Evolutionary conservation across 768 basidiomycete genomes (phyloP).

Genomic region (Tricholoma matsutake): DNA sequence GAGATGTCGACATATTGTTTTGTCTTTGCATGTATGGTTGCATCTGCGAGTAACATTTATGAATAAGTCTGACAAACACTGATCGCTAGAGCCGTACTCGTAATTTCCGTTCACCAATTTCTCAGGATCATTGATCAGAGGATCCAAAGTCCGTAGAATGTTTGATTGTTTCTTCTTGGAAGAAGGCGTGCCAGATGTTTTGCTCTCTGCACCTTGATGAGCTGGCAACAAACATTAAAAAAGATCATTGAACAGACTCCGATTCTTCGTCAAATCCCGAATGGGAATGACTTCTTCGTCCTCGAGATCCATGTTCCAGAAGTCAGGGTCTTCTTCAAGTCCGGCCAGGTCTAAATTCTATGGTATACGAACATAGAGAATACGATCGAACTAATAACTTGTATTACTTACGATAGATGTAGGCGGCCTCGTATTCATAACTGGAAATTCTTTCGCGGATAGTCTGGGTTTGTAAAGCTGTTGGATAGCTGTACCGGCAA

Average conservation of each 20-base stretch:
- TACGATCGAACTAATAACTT: neutral
- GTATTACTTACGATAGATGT: constrained; percentile 46
- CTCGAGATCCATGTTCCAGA: constrained; percentile 57
- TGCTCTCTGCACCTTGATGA: neutral
- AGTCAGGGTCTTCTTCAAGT: constrained; percentile 65
- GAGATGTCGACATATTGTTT: constrained; percentile 67
- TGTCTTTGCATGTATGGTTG: constrained; percentile 80
- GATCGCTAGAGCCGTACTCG: constrained; percentile 39
- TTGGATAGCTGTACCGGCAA: constrained; percentile 62
- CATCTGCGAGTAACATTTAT: constrained; percentile 46
- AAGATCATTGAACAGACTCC: constrained; percentile 15
- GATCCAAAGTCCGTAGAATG: constrained; percentile 2
- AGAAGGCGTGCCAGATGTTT: neutral
- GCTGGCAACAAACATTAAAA: neutral
- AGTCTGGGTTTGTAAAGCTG: constrained; percentile 58
- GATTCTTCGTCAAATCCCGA: constrained; percentile 34
- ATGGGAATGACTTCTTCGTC: constrained; percentile 28
- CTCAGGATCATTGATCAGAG: constrained; percentile 19
- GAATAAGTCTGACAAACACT: neutral
- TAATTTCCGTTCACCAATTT: constrained; percentile 63
- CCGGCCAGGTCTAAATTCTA: constrained; percentile 68
- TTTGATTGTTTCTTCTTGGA: neutral
- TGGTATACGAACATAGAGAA: neutral
- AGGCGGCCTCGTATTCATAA: constrained; percentile 68
- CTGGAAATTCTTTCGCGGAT: constrained; percentile 55